Percentiles rank a stretch among this genome's conserved stretches.
Conservation (phyloP, 306 rosid species). For the Luffa acutangula region DNA sequence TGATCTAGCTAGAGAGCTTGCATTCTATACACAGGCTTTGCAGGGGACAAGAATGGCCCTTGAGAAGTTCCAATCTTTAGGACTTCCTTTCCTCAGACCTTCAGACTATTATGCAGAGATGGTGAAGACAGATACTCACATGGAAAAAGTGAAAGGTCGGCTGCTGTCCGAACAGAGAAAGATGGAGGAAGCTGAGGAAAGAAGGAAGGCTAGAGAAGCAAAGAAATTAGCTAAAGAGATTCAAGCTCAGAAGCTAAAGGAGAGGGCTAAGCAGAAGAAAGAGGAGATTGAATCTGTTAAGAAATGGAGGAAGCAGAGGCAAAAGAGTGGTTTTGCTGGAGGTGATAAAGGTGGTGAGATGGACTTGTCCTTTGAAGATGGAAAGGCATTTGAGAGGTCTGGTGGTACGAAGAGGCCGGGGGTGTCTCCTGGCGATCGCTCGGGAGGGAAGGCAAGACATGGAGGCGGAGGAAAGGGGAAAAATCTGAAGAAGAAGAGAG, state of each 20-base stretch:
- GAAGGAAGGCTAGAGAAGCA: slow-evolving; percentile 74
- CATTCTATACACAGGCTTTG: slow-evolving; percentile 73
- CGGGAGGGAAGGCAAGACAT: slow-evolving; percentile 60
- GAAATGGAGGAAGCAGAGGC: slow-evolving; percentile 97
- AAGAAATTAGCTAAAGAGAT: slow-evolving; percentile 72
- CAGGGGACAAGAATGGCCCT: slow-evolving; percentile 71
- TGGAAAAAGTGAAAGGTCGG: slow-evolving; percentile 69
- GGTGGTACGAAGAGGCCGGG: slow-evolving; percentile 56
- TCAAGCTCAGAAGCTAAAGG: slow-evolving; percentile 71
- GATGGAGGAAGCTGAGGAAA: slow-evolving; percentile 86
- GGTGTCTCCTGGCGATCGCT: slow-evolving; percentile 62
- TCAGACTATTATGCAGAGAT: slow-evolving; percentile 81
- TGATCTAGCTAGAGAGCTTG: slow-evolving; percentile 75
- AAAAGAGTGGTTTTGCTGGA: slow-evolving; percentile 69
- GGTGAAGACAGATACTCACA: slow-evolving; percentile 81
- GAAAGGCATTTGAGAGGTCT: slow-evolving; percentile 58
- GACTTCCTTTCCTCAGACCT: slow-evolving; percentile 72
- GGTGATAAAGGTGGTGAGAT: slow-evolving; percentile 32
- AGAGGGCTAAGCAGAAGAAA: slow-evolving; percentile 83
- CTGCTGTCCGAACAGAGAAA: slow-evolving; percentile 56
- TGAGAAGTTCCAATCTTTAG: slow-evolving; percentile 59
- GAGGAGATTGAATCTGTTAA: slow-evolving; percentile 82
- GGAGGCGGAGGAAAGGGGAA: slow-evolving; percentile 18
- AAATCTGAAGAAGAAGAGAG: slow-evolving; percentile 47
- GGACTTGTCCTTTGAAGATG: slow-evolving; percentile 51